Base-by-base conservation (phyloP, 129 eudicot genomes). In the Chrysanthemum lavandulifolium region DNA sequence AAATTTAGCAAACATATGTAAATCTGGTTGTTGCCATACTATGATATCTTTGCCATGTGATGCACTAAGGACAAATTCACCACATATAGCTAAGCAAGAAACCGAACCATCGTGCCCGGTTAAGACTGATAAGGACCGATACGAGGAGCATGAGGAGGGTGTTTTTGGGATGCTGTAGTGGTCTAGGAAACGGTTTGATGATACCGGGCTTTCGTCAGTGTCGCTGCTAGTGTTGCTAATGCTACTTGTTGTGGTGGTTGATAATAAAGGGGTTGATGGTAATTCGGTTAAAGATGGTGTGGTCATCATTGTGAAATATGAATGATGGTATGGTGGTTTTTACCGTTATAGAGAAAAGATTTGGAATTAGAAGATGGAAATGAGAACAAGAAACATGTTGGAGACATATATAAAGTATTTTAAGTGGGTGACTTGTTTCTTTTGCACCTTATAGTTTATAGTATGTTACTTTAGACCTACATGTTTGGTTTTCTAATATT, bases 11-110 rank as follows among this genome's bases (percentile, higher is more conserved):
- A 87, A 93, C 12, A 60, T 82, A 7, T 88, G 76, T 15, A 93
- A 71, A 79, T 93, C 98, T 0, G 98, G 98, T 69, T 89, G 98
- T 49, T 93, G 98, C 97, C 98, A 87, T 0, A 90, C 98, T 5
- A 93, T 93, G 2, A 93, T 93, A 54, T 93, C 98, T 33, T 84
- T 87, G 52, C 92, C 98, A 5, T 89, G 97, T 2, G 98, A 93
- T 10, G 96, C 98, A 36, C 98, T 93, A 13, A 93, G 88, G 43
- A 93, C 61, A 75, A 89, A 93, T 40, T 93, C 98, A 1, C 98
- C 97, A 13, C 92, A 93, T n/a, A 93, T 69, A 49, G 98, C 90
- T 8, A 93, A 56, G 67, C 92, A 87, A 12, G 98, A 93, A 29
- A 93, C 89, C 0, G 96, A 81, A 0, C 89, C 98, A 2, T 75